Percentiles rank a stretch among this genome's conserved stretches.
These are phyloP conservation scores for Imleria badia DNA, from an alignment of 768 basidiomycete genomes.

Conservation along the genomic window DNA sequence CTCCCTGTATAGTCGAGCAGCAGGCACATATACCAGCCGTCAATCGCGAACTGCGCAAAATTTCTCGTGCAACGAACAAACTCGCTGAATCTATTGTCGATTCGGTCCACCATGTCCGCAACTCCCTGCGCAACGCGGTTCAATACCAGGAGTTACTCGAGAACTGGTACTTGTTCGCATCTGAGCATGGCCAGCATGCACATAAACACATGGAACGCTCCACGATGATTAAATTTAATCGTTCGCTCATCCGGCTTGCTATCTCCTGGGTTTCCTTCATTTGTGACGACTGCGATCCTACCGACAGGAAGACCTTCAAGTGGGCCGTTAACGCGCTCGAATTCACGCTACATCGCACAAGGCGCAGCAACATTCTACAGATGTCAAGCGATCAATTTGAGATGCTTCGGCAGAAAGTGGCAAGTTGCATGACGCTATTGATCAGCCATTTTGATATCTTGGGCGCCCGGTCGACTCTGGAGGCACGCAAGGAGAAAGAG, in stretches of 20 bases:
- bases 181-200: constrained; percentile 90
- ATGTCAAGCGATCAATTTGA: constrained; percentile 88
- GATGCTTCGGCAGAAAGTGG: constrained; percentile 86
- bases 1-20: constrained; percentile 64
- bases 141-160: constrained; percentile 84
- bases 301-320: constrained; percentile 93
- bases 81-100: constrained; percentile 92
- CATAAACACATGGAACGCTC: constrained; percentile 83
- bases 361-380: constrained; percentile 85
- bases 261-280: constrained; percentile 99
- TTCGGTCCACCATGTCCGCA: constrained; percentile 85
- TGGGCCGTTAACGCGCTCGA: constrained; percentile 98
- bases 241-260: constrained; percentile 81
- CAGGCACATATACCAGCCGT: constrained; percentile 91
- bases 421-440: constrained; percentile 94
- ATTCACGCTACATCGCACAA: constrained; percentile 85
- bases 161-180: constrained; percentile 96
- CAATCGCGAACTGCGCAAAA: constrained; percentile 87
- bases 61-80: constrained; percentile 83
- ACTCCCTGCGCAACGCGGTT: constrained; percentile 54
- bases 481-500: constrained; percentile 90
- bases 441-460: constrained; percentile 98
- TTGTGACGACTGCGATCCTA: constrained; percentile 95
- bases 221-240: constrained; percentile 72
- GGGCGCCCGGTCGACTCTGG: constrained; percentile 84